These are phyloP conservation scores for Pyrenula aspistea DNA, from an alignment of 495 filamentous ascomycete genomes.

Conservation along the genomic window DNA sequence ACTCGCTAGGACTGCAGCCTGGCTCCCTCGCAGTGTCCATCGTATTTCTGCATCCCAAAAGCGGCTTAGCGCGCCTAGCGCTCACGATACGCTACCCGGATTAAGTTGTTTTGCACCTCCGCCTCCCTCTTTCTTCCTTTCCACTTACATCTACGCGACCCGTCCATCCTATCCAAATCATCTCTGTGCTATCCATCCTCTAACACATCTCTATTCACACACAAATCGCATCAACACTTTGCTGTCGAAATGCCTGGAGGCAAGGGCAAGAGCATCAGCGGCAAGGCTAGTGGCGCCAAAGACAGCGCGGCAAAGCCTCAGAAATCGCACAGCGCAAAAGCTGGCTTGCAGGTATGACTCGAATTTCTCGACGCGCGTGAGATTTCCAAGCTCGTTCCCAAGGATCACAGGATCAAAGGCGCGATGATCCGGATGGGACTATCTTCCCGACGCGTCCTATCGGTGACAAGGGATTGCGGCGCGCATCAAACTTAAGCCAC, in stretches of 20 bases:
- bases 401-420: background rate
- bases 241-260: constrained; percentile 52
- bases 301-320: constrained; percentile 72
- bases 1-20: background rate
- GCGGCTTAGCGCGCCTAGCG: background rate
- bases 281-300: constrained; percentile 77
- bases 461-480: background rate
- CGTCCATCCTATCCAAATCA: background rate
- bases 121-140: background rate
- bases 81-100: background rate
- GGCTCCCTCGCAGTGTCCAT: background rate
- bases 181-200: background rate
- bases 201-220: background rate
- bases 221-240: background rate
- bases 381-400: background rate
- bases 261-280: constrained; percentile 89
- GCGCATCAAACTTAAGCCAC: too few relatives aligned
- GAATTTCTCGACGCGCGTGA: background rate
- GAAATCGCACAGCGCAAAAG: constrained; percentile 96
- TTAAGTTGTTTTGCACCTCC: background rate
- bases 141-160: background rate
- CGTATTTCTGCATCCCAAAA: background rate
- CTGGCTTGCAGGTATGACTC: constrained; percentile 87
- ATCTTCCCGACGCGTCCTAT: background rate
- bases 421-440: background rate